phyloP scores from a whole-genome alignment of 306 rosid species.

The Prunus mira region DNA sequence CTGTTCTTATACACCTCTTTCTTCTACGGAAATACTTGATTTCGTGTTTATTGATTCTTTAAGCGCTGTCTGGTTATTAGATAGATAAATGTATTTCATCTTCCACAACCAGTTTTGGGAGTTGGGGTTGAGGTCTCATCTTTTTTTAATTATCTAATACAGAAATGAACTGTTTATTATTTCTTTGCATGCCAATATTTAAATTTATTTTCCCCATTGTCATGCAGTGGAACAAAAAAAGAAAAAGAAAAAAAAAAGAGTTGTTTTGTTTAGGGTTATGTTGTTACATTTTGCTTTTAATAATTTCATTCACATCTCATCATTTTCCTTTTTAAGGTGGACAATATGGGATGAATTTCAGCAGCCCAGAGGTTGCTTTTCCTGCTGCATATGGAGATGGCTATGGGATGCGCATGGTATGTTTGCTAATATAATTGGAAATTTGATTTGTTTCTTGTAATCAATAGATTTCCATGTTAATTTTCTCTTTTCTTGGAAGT shows the following conservation, averaged over 20 bases:
- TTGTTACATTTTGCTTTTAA: not conserved
- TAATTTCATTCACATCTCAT: slow-evolving; percentile 26
- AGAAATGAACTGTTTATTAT: not conserved
- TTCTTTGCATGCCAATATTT: not conserved
- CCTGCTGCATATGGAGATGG: slow-evolving; percentile 60
- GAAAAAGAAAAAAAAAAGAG: not conserved
- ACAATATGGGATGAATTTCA: slow-evolving; percentile 61
- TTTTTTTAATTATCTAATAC: not conserved
- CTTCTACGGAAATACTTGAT: not conserved
- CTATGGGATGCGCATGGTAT: slow-evolving; percentile 70
- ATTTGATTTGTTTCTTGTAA: not conserved
- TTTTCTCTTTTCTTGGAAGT: slow-evolving; percentile 1
- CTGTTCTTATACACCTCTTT: not conserved
- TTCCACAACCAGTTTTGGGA: not conserved
- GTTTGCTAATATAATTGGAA: slow-evolving; percentile 10
- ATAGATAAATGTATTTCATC: not conserved
- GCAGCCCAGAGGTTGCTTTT: slow-evolving; percentile 49
- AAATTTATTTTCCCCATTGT: not conserved
- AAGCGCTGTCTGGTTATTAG: not conserved
- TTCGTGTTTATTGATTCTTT: not conserved
- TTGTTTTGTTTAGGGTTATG: not conserved
- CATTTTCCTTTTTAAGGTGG: slow-evolving; percentile 49
- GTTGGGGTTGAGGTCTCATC: not conserved
- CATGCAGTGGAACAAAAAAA: not conserved
- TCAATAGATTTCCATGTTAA: not conserved